phyloP scores from a whole-genome alignment of 1,284 basidiomycete species.

The Limonomyces culmigenus region DNA sequence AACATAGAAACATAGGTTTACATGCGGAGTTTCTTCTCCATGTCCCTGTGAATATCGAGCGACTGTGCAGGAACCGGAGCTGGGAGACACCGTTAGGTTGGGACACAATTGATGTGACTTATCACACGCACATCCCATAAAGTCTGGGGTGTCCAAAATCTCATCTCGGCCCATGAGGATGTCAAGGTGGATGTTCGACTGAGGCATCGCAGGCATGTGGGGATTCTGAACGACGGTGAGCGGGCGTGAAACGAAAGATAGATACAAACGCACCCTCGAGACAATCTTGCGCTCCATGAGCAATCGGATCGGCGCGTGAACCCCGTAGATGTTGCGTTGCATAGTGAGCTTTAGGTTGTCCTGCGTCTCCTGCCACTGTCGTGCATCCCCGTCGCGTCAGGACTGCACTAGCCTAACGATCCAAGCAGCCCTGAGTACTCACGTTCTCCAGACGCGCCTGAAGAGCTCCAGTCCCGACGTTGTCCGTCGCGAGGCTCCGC shows the following conservation, averaged over 20 bases:
- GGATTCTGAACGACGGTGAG: slow-evolving; percentile 25
- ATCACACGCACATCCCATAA: slow-evolving; percentile 44
- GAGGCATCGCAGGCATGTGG: slow-evolving; percentile 43
- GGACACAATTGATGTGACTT: not conserved
- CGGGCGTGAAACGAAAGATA: not conserved
- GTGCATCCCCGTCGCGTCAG: slow-evolving; percentile 1
- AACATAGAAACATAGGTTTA: too few relatives aligned
- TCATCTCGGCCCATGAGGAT: slow-evolving; percentile 87
- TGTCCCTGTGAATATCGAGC: slow-evolving; percentile 50
- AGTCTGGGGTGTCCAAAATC: slow-evolving; percentile 52
- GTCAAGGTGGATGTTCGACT: slow-evolving; percentile 75
- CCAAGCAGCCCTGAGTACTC: slow-evolving; percentile 9
- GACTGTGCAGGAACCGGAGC: slow-evolving; percentile 20
- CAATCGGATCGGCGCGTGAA: slow-evolving; percentile 76
- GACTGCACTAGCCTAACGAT: slow-evolving; percentile 2
- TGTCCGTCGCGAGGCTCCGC: slow-evolving; percentile 55
- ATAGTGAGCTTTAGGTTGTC: slow-evolving; percentile 76
- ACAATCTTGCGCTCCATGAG: slow-evolving; percentile 93
- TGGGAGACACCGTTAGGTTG: not conserved
- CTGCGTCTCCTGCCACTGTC: slow-evolving; percentile 86
- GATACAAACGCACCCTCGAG: slow-evolving; percentile 35
- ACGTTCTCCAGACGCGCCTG: slow-evolving; percentile 57
- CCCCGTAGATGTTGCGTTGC: slow-evolving; percentile 72
- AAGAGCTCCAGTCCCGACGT: slow-evolving; percentile 35
- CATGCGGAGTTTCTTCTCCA: slow-evolving; percentile 52